A percentile compares a stretch with the other conserved stretches of the same genome.
phyloP scores from a whole-genome alignment of 2,329 filamentous ascomycete genomes.

The Botryosphaeria dothidea region DNA sequence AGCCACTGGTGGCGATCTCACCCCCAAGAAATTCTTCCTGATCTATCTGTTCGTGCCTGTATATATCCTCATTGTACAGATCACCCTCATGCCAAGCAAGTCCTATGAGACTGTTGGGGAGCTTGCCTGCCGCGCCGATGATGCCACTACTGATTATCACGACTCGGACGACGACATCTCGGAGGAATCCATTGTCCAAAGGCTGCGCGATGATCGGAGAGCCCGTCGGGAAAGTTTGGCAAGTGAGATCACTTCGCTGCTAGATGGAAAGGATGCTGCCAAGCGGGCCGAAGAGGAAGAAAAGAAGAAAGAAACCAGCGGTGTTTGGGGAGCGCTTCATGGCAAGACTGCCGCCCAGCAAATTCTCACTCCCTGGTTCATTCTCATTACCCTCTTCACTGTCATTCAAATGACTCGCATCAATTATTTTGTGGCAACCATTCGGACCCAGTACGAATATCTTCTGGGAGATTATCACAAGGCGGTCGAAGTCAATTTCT shows the following conservation, averaged over 20 bases:
- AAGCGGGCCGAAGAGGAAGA: conserved; percentile 67
- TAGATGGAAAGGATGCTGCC: conserved; percentile 66
- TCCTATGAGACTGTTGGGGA: conserved; percentile 68
- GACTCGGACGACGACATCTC: conserved; percentile 57
- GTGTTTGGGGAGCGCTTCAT: conserved; percentile 87
- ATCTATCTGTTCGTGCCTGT: conserved; percentile 50
- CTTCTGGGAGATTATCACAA: conserved; percentile 64
- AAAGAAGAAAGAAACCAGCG: conserved; percentile 67
- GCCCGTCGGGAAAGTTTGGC: conserved; percentile 64
- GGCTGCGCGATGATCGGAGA: conserved; percentile 56
- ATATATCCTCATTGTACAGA: conserved; percentile 45
- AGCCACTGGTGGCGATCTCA: conserved; percentile 42
- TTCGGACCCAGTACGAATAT: conserved; percentile 77
- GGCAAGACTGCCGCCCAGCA: conserved; percentile 69
- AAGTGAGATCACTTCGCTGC: conserved; percentile 70
- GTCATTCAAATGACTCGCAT: conserved; percentile 68
- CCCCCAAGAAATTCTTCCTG: conserved; percentile 51
- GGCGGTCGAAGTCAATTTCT: conserved; percentile 72
- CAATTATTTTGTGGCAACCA: conserved; percentile 91
- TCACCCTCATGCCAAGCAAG: conserved; percentile 48
- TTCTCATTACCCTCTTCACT: conserved; percentile 80
- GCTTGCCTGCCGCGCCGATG: conserved; percentile 67
- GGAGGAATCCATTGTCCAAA: conserved; percentile 48
- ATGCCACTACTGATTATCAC: conserved; percentile 47
- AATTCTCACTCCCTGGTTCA: conserved; percentile 79